Evolutionary conservation across 73 alveolate species (phyloP), one percentile per base, ranked within the genome.

Genomic region (Stentor coeruleus): DNA sequence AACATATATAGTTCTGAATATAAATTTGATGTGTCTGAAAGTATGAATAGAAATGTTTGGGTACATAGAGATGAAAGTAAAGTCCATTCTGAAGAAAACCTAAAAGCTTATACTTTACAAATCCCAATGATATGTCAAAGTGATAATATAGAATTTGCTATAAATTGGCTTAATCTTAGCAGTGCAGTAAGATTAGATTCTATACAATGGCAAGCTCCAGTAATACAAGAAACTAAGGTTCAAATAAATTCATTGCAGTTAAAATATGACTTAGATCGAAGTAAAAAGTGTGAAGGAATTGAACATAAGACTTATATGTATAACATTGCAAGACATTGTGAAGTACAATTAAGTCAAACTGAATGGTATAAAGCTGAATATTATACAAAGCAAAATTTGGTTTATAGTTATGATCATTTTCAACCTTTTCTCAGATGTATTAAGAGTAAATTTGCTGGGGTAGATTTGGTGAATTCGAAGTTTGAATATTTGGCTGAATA

Each of bases 371-470:
- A 75, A 14, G 72, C 72, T 2, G 38, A 35, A 33, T 75, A 36
- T 75, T 75, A 39, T 38, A 14, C 59, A 20, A 75, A 40, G 39
- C 38, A 15, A 15, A 36, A 31, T 35, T 31, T 20, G 20, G 77
- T 35, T 38, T 75, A 37, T 75, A 15, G n/a, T 39, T 75, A 20
- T 75, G 58, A 75, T 66, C 72, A 39, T 33, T 75, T 75, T 75
- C 20, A 15, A 2, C 83, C 83, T 75, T 75, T 75, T 75, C 39
- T 75, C n/a, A 75, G 30, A 2, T 14, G 33, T n/a, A 3, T 75
- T 75, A 75, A 75, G 38, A 35, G 35, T 6, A 39, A 75, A 38
- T 75, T 75, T 38, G 83, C 83, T n/a, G 83, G 83, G 72, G 83
- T 75, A 1, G 83, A 75, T 38, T 20, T 75, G 77, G 39, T 75